Conservation (phyloP, 129 eudicot species). For the Saposhnikovia divaricata region DNA sequence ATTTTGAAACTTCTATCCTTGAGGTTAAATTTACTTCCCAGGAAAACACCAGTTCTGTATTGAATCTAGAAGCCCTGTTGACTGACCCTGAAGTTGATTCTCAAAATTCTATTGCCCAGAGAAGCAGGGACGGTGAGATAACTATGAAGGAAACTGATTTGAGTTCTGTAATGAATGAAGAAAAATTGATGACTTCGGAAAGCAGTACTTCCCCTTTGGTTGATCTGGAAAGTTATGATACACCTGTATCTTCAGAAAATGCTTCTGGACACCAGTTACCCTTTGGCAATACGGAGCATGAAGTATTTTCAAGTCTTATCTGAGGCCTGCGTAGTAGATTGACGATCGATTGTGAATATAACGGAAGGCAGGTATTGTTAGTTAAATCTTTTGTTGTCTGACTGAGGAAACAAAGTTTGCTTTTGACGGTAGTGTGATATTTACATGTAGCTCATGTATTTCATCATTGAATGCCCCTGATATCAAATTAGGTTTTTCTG, state of each 20-base stretch:
- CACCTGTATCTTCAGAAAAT: background rate
- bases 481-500: background rate
- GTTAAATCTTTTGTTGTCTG: background rate
- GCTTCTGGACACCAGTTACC: background rate
- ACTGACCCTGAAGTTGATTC: background rate
- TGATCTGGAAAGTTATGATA: conserved; percentile 6
- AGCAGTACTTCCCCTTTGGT: conserved; percentile 1
- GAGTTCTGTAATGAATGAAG: background rate
- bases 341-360: background rate
- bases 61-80: conserved; percentile 11
- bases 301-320: conserved; percentile 7
- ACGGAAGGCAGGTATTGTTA: background rate
- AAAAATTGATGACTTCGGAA: background rate
- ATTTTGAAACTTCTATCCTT: conserved; percentile 10
- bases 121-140: background rate
- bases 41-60: background rate
- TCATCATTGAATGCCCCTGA: background rate
- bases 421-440: background rate
- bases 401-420: background rate
- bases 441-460: background rate
- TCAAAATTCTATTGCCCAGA: background rate
- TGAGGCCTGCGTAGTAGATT: background rate
- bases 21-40: conserved; percentile 10
- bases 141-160: background rate
- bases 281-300: background rate